A percentile compares a stretch with the other conserved stretches of the same genome.
phyloP scores from a whole-genome alignment of 1,284 basidiomycete genomes.

The Lentinula novae-zelandiae region DNA sequence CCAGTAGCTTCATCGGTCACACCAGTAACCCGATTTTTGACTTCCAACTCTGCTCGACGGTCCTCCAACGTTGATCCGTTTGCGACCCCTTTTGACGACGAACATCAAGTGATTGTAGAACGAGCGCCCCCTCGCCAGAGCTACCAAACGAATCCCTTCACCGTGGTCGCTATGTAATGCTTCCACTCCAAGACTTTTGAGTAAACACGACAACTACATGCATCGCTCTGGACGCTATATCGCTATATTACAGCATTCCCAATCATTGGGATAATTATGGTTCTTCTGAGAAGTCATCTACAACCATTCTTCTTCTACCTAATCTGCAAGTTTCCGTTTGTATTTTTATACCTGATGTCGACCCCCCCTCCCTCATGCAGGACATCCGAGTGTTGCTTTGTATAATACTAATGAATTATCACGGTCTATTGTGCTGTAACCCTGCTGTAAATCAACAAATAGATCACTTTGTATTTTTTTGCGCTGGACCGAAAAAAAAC shows the following conservation, averaged over 20 bases:
- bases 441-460: too few relatives aligned
- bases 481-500: too few relatives aligned
- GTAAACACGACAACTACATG: background rate
- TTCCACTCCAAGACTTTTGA: conserved; percentile 9
- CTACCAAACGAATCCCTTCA: conserved; percentile 40
- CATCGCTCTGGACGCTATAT: background rate
- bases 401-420: background rate
- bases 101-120: conserved; percentile 38
- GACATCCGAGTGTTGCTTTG: background rate
- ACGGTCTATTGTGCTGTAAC: background rate
- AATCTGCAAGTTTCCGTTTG: background rate
- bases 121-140: conserved; percentile 35
- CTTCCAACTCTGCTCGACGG: conserved; percentile 26
- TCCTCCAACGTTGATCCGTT: conserved; percentile 48
- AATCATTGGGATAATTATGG: too few relatives aligned
- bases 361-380: background rate
- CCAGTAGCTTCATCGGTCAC: conserved; percentile 23
- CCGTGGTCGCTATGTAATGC: conserved; percentile 24
- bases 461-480: too few relatives aligned
- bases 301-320: background rate
- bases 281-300: too few relatives aligned
- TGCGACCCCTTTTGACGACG: conserved; percentile 75
- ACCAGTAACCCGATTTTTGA: conserved; percentile 43
- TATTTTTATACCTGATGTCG: background rate
- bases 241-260: background rate